These are phyloP conservation scores for Saccharomycopsis fermentans DNA, from an alignment of 805 yeast genomes.

Conservation along the genomic window DNA sequence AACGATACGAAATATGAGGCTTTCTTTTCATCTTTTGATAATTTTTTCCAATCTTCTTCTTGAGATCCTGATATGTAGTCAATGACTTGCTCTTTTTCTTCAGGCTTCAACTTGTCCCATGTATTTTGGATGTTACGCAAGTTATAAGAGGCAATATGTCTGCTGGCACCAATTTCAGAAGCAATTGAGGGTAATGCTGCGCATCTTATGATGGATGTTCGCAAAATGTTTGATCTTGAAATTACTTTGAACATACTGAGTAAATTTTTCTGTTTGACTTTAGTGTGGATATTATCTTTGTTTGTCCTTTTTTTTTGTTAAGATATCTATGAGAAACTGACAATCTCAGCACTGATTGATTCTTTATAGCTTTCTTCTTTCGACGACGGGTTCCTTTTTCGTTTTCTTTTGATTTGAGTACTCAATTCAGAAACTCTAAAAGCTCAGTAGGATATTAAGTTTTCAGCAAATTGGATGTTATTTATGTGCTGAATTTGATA, in stretches of 20 bases:
- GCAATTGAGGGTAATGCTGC: background rate
- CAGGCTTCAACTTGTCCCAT: constrained; percentile 27
- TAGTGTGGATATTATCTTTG: too few species aligned
- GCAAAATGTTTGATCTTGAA: background rate
- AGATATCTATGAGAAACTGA: too few species aligned
- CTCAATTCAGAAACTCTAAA: too few species aligned
- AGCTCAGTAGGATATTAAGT: too few species aligned
- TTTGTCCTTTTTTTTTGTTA: too few species aligned
- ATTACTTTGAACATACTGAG: background rate
- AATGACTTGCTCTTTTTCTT: constrained; percentile 28
- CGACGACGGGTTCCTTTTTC: too few species aligned
- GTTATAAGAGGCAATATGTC: constrained; percentile 17
- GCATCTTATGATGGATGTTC: background rate
- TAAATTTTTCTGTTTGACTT: too few species aligned
- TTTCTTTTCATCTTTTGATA: constrained; percentile 42
- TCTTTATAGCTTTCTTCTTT: too few species aligned
- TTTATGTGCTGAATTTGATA: too few species aligned
- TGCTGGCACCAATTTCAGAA: background rate
- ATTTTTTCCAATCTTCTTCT: constrained; percentile 28
- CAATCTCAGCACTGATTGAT: too few species aligned
- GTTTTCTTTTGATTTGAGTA: too few species aligned
- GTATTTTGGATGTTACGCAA: constrained; percentile 24
- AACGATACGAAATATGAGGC: constrained; percentile 50
- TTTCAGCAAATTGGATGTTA: too few species aligned
- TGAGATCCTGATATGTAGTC: constrained; percentile 29